phyloP scores from a whole-genome alignment of 306 rosid species.

The Pyrus betulifolia region DNA sequence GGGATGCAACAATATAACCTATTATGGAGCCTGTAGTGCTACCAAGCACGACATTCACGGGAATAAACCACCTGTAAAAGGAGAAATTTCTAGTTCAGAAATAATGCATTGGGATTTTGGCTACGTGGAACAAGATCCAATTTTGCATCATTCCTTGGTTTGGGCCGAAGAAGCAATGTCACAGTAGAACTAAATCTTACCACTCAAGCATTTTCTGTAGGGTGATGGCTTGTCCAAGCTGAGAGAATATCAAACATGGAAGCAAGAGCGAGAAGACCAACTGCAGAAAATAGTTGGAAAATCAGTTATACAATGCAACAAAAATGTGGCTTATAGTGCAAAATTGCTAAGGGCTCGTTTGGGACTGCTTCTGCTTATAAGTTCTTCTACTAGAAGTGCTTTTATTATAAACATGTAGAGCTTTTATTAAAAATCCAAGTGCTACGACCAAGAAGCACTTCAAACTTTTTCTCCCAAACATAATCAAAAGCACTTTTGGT shows the following conservation, averaged over 20 bases:
- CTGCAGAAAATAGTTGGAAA: constrained; percentile 36
- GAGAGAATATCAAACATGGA: constrained; percentile 92
- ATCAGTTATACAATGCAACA: not conserved
- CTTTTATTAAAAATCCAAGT: not conserved
- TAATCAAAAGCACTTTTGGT: not conserved
- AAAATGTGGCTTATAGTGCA: not conserved
- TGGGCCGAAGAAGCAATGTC: no score
- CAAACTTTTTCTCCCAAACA: not conserved
- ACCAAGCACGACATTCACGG: constrained; percentile 66
- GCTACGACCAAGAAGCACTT: not conserved
- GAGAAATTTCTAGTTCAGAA: not conserved
- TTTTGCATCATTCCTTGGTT: no score
- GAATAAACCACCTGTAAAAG: constrained; percentile 95
- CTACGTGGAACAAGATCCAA: no score
- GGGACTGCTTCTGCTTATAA: not conserved
- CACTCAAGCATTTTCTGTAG: constrained; percentile 75
- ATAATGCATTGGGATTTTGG: not conserved
- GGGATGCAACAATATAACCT: constrained; percentile 62
- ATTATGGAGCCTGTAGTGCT: constrained; percentile 71
- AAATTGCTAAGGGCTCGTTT: not conserved
- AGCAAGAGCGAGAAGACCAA: constrained; percentile 86
- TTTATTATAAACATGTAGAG: not conserved
- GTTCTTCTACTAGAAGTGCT: not conserved
- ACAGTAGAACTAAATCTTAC: constrained; percentile 30
- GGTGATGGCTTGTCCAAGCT: constrained; percentile 83